Base-by-base conservation (phyloP, 768 basidiomycete species). In the Boletus fagicola region DNA sequence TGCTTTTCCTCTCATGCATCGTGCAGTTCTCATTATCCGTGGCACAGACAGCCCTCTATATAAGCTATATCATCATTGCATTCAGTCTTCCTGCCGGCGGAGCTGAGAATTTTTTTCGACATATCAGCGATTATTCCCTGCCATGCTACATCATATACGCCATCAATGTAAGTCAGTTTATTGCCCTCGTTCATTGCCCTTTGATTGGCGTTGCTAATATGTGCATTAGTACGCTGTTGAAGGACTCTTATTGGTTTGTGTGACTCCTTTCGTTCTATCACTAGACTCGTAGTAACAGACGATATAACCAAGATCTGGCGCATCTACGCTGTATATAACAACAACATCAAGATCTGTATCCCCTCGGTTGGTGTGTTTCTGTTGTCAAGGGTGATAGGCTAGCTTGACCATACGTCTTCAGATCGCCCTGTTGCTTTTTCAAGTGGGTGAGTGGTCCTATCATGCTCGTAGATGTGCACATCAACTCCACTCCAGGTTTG, bases 231-330 rank as follows among this genome's bases (percentile, higher is more conserved):
- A 36, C 4, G 35, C 38, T 13, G 48, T 65, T 12, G 63, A 65
- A 60, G 65, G 59, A 13, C 22, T 56, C 5, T 47, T 68, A 11
- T 26, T 68, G 50, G 67, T 69, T 5, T 0, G 64, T 63, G 6
- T 26, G 10, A 15, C 30, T n/a, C 6, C 22, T 48, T 20, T 44
- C 26, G 3, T 36, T n/a, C 6, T 28, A 1, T 13, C 5, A 3
- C 31, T 38, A 5, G 36, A 30, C 53, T 65, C 39, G 51, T 35
- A 1, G 53, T 35, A 2, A n/a, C 16, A 16, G 8, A 30, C 10
- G 7, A 49, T 24, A 8, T 11, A 13, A 60, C 38, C 24, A 36
- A 65, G 67, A 65, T 68, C 12, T 70, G 67, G 67, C 69, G 68
- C 28, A 49, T 67, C 11, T 68, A 45, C 45, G 12, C 67, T 1